Evolutionary conservation across 805 yeast species (phyloP), one percentile per base, ranked within the genome.

Genomic region (Ogataea trehalophila): DNA sequence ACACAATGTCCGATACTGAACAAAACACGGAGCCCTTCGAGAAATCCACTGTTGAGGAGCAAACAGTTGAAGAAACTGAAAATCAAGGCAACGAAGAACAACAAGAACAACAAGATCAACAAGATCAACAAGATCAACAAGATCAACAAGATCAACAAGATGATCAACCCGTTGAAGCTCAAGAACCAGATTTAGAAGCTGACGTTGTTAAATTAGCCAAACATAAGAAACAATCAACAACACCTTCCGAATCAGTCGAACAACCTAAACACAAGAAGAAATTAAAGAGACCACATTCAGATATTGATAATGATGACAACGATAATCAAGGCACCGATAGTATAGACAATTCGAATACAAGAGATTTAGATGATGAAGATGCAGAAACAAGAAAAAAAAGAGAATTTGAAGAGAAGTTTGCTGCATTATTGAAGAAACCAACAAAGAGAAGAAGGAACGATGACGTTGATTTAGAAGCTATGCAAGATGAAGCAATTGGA

Each of bases 391-490:
- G 83, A 47, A 81, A 76, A 61, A 81, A 95, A 61, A 77, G 89
- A 53, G 81, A 79, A 53, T 75, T 94, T 53, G 98, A 94, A 66
- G 92, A 81, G 49, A 80, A 76, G 57, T 77, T 94, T 70, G 94
- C 85, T 54, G 80, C 81, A 38, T 84, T 95, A 1, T 68, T 92
- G 52, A 87, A 87, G 65, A 72, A 74, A 51, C 75, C 72, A 43
- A 75, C 77, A 17, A 76, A 77, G 52, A 75, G 84, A 49, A 81
- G 85, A 58, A 80, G 77, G 59, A 80, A 85, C 42, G 92, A 87
- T 58, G 98, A 94, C 58, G 96, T 89, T 61, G 99, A 94, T 69
- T 71, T 94, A 55, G 98, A 95, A 64, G 84, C 89, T 60, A 85
- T 88, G 84, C 95, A 91, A 64, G 99, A 94, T 73, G 97, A 91